phyloP scores from a whole-genome alignment of 148 eudicot species.

The Persicaria tinctoria region DNA sequence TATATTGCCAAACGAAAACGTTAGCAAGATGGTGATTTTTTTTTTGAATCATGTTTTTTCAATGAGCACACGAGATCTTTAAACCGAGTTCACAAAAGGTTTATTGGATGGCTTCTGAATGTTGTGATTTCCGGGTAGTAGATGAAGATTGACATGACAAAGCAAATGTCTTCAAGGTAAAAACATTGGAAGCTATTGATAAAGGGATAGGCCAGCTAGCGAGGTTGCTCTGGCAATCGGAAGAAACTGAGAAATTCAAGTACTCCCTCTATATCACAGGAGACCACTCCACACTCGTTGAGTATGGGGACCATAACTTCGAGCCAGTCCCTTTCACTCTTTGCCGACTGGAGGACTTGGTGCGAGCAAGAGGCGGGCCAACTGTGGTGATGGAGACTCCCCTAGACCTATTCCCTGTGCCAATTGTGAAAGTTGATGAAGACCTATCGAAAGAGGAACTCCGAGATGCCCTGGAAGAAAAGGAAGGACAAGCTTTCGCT shows the following conservation, averaged over 20 bases:
- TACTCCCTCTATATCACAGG: constrained; percentile 81
- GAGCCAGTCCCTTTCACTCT: constrained; percentile 89
- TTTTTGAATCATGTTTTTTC: too few relatives aligned
- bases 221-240: constrained; percentile 72
- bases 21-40: background rate
- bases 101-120: background rate
- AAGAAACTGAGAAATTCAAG: constrained; percentile 55
- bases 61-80: too few relatives aligned
- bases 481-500: constrained; percentile 18
- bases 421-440: constrained; percentile 49
- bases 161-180: constrained; percentile 75
- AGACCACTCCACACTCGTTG: constrained; percentile 96
- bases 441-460: constrained; percentile 29
- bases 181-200: constrained; percentile 84
- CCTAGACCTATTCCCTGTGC: constrained; percentile 80
- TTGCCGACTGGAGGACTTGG: constrained; percentile 74
- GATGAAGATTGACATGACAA: constrained; percentile 98
- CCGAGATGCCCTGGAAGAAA: constrained; percentile 8
- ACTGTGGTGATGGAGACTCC: constrained; percentile 39
- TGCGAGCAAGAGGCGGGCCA: constrained; percentile 79
- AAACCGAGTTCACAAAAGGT: background rate
- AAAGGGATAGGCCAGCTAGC: constrained; percentile 78
- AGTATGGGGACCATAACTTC: constrained; percentile 95
- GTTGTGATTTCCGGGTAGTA: constrained; percentile 49
- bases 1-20: background rate